Base-by-base conservation (phyloP, 2,329 filamentous ascomycete species). In the Camillea tinctor region DNA sequence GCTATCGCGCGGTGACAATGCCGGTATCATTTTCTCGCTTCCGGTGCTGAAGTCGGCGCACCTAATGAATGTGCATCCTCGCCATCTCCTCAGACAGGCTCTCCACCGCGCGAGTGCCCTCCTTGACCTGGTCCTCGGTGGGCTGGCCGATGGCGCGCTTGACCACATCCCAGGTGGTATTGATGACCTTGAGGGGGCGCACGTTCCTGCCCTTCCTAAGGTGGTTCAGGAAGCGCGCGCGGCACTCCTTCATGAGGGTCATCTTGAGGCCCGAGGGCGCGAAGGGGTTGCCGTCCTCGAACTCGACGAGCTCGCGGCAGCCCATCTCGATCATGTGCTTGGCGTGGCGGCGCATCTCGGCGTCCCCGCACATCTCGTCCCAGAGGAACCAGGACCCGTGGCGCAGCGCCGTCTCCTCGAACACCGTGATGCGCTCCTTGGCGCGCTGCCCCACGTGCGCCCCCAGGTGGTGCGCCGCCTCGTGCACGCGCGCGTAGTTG, bases 341-440 rank as follows among this genome's bases (percentile, higher is more conserved):
- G 1, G 59, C 30, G 57, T 71, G 60, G 13, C 51, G 19, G 3
- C 20, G 8, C 55, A 65, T 58, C 6, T 22, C 9, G 1, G 1
- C 6, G 8, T 26, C 23, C 1, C 62, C 59, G 3, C 22, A 19
- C 4, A 66, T 50, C 30, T 66, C 56, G 7, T 60, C 57, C 68
- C 68, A 68, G 2, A 69, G 23, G 23, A 69, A 71, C 70, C 70
- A 73, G 1, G 70, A 65, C 11, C 71, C 71, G 52, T 73, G 70
- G 0, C 71, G 66, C 7, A 73, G 56, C 8, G 69, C 48, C 20
- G 61, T 68, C 55, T 73, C 71, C 52, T 71, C 64, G 20, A 69
- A 67, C 7, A 69, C 51, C 1, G 58, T 63, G 17, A 59, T 60
- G 6, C 56, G 58, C 58, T 73, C 69, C 8, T 8, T 51, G 20